Evolutionary conservation across 768 basidiomycete genomes (phyloP), one percentile per base, ranked within the genome.

Genomic region (Pholiota conissans): DNA sequence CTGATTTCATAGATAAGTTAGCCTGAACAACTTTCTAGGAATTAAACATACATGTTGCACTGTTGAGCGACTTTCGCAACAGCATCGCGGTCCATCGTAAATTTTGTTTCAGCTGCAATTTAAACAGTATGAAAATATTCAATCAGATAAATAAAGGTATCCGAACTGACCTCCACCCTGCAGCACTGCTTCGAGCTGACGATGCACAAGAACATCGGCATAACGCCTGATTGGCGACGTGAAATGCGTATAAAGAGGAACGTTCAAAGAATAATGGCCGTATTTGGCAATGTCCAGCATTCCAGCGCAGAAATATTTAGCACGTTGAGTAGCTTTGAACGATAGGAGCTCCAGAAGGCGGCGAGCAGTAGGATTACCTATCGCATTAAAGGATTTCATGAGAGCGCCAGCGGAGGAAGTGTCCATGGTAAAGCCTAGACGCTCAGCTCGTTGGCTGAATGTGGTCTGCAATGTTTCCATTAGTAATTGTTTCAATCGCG

Each of bases 201-300:
- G 93, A 70, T 98, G 97, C 10, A 96, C 95, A 40, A 99, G 79
- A 48, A 99, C 79, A 68, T 99, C 97, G 50, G 94, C 93, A 68
- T 95, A 94, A 18, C 93, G 90, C 50, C 93, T 87, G 64, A 97
- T 95, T 8, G 95, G 97, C 5, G 89, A 93, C 0, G 91, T 94
- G 74, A 92, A 94, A 71, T 94, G 91, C 8, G 90, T 96, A 76
- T 98, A 99, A 42, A 99, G 80, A 16, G 97, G 95, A 5, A 84
- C 77, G 62, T 87, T 96, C 63, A 98, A 77, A 0, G 95, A 88
- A 70, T 93, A 98, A 73, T 99, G 97, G 28, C 85, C 76, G 68
- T 98, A 99, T 77, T 98, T 98, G 39, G 95, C 93, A 67, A 99
- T 99, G 73, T 99, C 97, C 64, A 99, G 79, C 96, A 98, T 98